Evolutionary conservation across 1,284 basidiomycete species (phyloP).

Genomic region (Irpex sp.): DNA sequence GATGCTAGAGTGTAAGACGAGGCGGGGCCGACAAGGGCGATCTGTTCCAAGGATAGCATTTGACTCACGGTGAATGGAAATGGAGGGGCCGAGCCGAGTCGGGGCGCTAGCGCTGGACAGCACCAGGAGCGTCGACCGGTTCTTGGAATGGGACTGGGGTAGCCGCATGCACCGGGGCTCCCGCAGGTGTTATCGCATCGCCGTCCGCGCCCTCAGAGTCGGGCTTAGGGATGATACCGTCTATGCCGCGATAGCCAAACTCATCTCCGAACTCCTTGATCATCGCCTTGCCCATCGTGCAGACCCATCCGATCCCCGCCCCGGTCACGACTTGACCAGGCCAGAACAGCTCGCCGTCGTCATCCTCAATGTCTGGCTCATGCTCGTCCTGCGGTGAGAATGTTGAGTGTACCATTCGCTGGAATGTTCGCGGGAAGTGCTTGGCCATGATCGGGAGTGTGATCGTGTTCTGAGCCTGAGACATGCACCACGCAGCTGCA

Average conservation of each 20-base stretch:
- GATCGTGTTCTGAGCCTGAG: conserved; percentile 47
- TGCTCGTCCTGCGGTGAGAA: conserved; percentile 61
- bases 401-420: conserved; percentile 64
- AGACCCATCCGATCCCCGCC: conserved; percentile 76
- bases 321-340: conserved; percentile 65
- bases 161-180: neutral
- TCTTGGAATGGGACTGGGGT: neutral
- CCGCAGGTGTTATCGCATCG: neutral
- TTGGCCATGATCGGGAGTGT: conserved; percentile 61
- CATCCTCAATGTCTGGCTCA: conserved; percentile 76
- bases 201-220: conserved; percentile 30
- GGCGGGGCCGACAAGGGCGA: neutral
- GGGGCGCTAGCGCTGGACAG: conserved; percentile 1
- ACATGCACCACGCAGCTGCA: conserved; percentile 43
- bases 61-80: neutral
- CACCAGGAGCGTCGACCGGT: neutral
- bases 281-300: conserved; percentile 77
- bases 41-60: neutral
- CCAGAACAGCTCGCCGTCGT: conserved; percentile 78
- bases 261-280: conserved; percentile 71
- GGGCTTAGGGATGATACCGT: conserved; percentile 67
- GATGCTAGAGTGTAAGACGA: neutral
- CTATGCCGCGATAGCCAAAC: conserved; percentile 64
- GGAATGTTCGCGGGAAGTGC: conserved; percentile 70
- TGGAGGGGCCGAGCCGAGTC: neutral